Evolutionary conservation across 2,329 filamentous ascomycete genomes (phyloP).

Genomic region (Pseudogymnoascus sp.): DNA sequence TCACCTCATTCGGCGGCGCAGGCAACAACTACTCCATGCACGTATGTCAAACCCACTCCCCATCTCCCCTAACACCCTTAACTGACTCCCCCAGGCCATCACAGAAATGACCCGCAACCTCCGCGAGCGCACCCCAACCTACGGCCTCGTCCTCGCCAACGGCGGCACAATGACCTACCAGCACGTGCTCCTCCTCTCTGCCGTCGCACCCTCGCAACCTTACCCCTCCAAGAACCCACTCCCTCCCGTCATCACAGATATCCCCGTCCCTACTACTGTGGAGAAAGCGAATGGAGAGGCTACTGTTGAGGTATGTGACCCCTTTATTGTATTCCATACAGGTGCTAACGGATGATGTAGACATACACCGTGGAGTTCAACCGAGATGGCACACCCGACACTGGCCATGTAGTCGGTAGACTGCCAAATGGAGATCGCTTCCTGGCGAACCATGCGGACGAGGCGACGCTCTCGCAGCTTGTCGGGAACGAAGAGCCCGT

Average conservation of each 20-base stretch:
- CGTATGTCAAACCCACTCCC: slow-evolving; percentile 30
- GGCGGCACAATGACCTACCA: slow-evolving; percentile 59
- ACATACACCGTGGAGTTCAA: slow-evolving; percentile 53
- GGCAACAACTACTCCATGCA: slow-evolving; percentile 67
- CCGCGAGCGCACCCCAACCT: slow-evolving; percentile 33
- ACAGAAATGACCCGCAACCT: slow-evolving; percentile 48
- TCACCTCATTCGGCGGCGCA: slow-evolving; percentile 62
- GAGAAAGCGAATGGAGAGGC: slow-evolving; percentile 41
- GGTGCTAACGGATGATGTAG: slow-evolving; percentile 26
- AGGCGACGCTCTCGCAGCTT: slow-evolving; percentile 38
- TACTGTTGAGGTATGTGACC: slow-evolving; percentile 40
- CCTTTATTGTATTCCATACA: fast-evolving
- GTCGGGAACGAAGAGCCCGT: slow-evolving; percentile 39
- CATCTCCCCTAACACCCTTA: background rate
- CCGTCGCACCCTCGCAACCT: slow-evolving; percentile 30
- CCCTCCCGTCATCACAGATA: slow-evolving; percentile 33
- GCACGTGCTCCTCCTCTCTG: slow-evolving; percentile 51
- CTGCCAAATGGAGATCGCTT: slow-evolving; percentile 42
- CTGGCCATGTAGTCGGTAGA: slow-evolving; percentile 44
- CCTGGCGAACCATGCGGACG: slow-evolving; percentile 48
- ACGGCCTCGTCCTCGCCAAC: slow-evolving; percentile 54
- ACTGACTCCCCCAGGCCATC: slow-evolving; percentile 32
- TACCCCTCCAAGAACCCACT: slow-evolving; percentile 43
- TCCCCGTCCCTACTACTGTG: slow-evolving; percentile 33
- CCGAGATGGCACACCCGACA: slow-evolving; percentile 39